phyloP scores from a whole-genome alignment of 148 eudicot species.

The Rheum nobile region DNA sequence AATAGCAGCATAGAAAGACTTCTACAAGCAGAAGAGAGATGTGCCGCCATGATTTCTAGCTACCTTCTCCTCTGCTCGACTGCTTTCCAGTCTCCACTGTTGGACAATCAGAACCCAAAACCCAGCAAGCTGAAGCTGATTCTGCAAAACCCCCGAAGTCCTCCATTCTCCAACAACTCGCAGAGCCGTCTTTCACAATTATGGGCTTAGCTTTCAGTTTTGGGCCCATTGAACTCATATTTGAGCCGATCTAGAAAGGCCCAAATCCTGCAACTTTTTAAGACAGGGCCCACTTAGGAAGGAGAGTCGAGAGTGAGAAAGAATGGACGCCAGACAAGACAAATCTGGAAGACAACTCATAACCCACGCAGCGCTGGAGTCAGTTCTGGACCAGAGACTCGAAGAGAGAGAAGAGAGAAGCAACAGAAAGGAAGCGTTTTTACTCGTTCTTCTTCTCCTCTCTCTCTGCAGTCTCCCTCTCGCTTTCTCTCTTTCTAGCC shows the following conservation, averaged over 20 bases:
- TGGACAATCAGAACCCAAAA: not conserved
- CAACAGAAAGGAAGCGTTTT: not conserved
- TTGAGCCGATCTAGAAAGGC: not conserved
- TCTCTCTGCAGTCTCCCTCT: not conserved
- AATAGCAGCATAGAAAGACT: not conserved
- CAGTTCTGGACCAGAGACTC: conserved; percentile 4
- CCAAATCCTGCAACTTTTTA: not conserved
- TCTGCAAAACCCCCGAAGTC: conserved; percentile 4
- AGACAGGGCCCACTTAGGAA: not conserved
- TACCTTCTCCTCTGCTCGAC: not conserved
- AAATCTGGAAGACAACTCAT: conserved; percentile 7
- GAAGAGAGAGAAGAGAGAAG: not conserved
- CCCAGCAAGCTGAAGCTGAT: not conserved
- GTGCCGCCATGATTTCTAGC: conserved; percentile 4
- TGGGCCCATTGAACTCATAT: not conserved
- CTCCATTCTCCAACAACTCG: not conserved
- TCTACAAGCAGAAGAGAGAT: not conserved
- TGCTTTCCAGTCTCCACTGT: not conserved
- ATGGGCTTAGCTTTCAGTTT: not conserved
- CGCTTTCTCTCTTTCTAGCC: conserved; percentile 1
- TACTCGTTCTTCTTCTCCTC: not conserved
- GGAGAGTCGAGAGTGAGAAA: not conserved
- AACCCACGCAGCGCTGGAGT: conserved; percentile 2
- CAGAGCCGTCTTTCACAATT: not conserved
- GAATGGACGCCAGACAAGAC: conserved; percentile 5